phyloP scores from a whole-genome alignment of 2,329 filamentous ascomycete genomes.

The Diaporthe ampelina region DNA sequence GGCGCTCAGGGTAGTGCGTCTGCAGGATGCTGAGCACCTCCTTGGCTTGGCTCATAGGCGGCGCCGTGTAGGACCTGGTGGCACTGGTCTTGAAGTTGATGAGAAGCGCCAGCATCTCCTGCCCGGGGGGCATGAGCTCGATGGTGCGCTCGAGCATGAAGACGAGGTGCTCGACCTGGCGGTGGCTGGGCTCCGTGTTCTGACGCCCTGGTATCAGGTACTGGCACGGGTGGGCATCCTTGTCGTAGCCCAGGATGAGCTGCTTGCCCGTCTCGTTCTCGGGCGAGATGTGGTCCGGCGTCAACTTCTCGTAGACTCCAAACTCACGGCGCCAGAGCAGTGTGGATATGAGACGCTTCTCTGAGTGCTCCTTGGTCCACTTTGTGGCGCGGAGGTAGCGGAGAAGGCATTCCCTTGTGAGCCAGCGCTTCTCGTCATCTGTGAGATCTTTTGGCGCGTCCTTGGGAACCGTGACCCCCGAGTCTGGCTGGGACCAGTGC shows the following conservation, averaged over 20 bases:
- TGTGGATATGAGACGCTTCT: conserved; percentile 84
- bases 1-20: conserved; percentile 93
- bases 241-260: conserved; percentile 89
- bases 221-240: conserved; percentile 85
- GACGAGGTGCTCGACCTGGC: conserved; percentile 93
- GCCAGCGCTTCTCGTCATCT: conserved; percentile 87
- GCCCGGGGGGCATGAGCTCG: conserved; percentile 87
- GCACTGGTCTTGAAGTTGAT: conserved; percentile 92
- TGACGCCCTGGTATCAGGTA: conserved; percentile 92
- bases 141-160: conserved; percentile 95
- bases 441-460: conserved; percentile 76
- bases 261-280: conserved; percentile 99
- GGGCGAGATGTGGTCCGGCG: conserved; percentile 87
- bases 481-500: conserved; percentile 64
- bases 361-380: conserved; percentile 83
- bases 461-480: conserved; percentile 50
- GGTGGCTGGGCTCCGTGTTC: conserved; percentile 88
- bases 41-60: conserved; percentile 80
- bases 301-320: conserved; percentile 79
- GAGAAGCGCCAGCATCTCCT: conserved; percentile 88
- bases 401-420: conserved; percentile 91
- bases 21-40: conserved; percentile 93
- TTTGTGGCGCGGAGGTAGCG: conserved; percentile 95
- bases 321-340: conserved; percentile 93
- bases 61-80: conserved; percentile 78